Evolutionary conservation across 2,329 filamentous ascomycete genomes (phyloP).

Genomic region (Diaporthe citriasiana): DNA sequence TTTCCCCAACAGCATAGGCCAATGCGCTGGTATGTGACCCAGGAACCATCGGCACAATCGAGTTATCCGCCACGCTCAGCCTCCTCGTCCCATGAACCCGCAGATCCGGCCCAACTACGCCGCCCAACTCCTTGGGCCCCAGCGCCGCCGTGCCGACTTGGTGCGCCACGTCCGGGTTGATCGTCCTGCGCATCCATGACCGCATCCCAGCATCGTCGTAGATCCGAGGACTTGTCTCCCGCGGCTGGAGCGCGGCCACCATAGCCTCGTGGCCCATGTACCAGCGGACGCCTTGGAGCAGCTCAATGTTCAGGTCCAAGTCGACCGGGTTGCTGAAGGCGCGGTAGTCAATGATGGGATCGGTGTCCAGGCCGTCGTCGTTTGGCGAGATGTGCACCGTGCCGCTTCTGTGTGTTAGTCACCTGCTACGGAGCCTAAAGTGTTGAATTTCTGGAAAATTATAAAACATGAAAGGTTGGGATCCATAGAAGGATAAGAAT

Average conservation of each 20-base stretch:
- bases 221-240: constrained; percentile 3
- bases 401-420: too few species aligned
- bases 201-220: constrained; percentile 27
- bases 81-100: constrained; percentile 27
- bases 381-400: constrained; percentile 47
- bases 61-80: constrained; percentile 38
- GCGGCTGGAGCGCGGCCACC: constrained; percentile 25
- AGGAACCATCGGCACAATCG: constrained; percentile 36
- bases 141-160: constrained; percentile 28
- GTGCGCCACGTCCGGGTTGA: constrained; percentile 31
- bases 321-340: constrained; percentile 57
- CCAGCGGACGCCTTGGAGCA: constrained; percentile 54
- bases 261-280: constrained; percentile 42
- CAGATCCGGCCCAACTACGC: constrained; percentile 35
- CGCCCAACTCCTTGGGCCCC: constrained; percentile 32
- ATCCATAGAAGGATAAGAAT: too few species aligned
- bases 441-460: too few species aligned
- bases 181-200: constrained; percentile 1
- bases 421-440: too few species aligned
- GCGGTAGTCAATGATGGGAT: constrained; percentile 57
- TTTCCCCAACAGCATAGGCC: constrained; percentile 36
- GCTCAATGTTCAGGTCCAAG: constrained; percentile 54
- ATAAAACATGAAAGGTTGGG: too few species aligned
- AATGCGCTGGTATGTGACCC: constrained; percentile 33
- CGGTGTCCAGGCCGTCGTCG: constrained; percentile 51